Evolutionary conservation across 2,329 filamentous ascomycete genomes (phyloP).

Genomic region (Fusarium heterosporum): DNA sequence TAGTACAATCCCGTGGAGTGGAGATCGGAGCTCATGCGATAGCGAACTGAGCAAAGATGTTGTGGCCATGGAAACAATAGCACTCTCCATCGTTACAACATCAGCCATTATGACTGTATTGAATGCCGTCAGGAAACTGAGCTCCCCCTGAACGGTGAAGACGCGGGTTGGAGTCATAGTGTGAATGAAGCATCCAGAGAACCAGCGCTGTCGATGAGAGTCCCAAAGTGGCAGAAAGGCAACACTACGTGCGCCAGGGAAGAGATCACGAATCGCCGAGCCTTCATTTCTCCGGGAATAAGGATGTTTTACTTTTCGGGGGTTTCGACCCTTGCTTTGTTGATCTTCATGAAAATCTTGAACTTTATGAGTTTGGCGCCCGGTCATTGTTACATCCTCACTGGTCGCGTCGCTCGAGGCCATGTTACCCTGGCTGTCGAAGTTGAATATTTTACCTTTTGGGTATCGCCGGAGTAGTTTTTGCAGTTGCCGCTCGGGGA

Average conservation of each 20-base stretch:
- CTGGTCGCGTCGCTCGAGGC: constrained; percentile 49
- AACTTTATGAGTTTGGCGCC: constrained; percentile 1
- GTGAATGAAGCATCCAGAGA: constrained; percentile 63
- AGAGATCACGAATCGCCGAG: constrained; percentile 48
- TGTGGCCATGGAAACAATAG: constrained; percentile 60
- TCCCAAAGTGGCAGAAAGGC: constrained; percentile 63
- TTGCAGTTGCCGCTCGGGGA: constrained; percentile 22
- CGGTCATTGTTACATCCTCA: constrained; percentile 35
- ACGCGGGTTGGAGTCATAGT: constrained; percentile 57
- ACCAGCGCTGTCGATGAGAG: constrained; percentile 59
- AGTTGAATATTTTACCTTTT: constrained; percentile 60
- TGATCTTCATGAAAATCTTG: not conserved
- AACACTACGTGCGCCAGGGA: constrained; percentile 60
- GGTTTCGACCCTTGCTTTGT: not conserved
- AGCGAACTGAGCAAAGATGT: constrained; percentile 70
- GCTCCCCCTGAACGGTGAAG: constrained; percentile 60
- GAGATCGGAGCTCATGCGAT: constrained; percentile 71
- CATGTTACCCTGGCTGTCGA: constrained; percentile 54
- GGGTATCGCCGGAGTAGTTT: constrained; percentile 54
- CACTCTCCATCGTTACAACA: constrained; percentile 57
- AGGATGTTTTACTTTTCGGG: constrained; percentile 4
- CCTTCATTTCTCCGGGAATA: constrained; percentile 38
- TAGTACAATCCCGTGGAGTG: constrained; percentile 69
- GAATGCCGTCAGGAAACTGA: constrained; percentile 64
- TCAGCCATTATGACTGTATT: constrained; percentile 68